phyloP scores from a whole-genome alignment of 2,329 filamentous ascomycete genomes.

The Cladosporium halotolerans region DNA sequence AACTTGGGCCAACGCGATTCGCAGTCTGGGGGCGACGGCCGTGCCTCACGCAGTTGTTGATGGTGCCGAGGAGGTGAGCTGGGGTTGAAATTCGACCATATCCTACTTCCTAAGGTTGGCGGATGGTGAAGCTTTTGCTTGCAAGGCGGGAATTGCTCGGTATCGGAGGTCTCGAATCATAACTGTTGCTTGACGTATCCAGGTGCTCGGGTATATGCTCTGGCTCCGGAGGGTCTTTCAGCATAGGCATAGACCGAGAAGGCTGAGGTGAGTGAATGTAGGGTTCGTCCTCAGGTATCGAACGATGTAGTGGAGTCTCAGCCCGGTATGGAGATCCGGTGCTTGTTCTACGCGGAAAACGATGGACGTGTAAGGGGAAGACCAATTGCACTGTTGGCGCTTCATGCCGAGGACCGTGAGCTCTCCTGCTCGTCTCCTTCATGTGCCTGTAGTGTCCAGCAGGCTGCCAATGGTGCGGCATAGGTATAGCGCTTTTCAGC shows the following conservation, averaged over 20 bases:
- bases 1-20: background rate
- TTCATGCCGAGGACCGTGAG: background rate
- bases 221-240: background rate
- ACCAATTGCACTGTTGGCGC: constrained; percentile 14
- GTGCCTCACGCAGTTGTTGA: constrained; percentile 26
- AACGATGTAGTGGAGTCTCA: constrained; percentile 22
- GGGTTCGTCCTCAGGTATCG: constrained; percentile 16
- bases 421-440: background rate
- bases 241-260: constrained; percentile 3
- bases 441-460: constrained; percentile 1
- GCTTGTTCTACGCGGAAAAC: constrained; percentile 20
- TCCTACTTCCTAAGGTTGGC: constrained; percentile 9
- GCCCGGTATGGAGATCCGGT: constrained; percentile 18
- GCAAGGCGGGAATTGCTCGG: background rate
- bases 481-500: background rate
- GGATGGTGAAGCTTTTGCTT: background rate
- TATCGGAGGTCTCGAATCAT: background rate
- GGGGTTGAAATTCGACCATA: constrained; percentile 9
- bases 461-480: constrained; percentile 3
- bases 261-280: constrained; percentile 21
- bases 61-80: constrained; percentile 21
- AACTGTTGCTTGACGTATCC: constrained; percentile 1
- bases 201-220: background rate
- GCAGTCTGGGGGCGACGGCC: constrained; percentile 19
- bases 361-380: constrained; percentile 24